Evolutionary conservation across 139 green algal species (phyloP).

Genomic region (Auxenochlorella protothecoides): DNA sequence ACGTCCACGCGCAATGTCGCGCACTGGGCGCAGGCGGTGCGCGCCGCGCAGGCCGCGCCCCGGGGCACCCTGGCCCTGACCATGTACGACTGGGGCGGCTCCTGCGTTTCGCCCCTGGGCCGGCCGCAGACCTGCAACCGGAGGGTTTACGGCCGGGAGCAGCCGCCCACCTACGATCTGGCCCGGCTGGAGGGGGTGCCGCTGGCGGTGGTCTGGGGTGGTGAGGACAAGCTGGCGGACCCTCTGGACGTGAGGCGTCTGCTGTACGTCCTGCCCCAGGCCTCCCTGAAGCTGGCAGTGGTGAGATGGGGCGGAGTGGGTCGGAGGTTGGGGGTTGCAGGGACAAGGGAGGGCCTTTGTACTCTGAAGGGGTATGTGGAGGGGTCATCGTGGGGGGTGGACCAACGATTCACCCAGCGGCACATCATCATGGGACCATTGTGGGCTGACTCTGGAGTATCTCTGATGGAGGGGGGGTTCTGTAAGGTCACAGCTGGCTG

Average conservation of each 20-base stretch:
- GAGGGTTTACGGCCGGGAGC: slow-evolving; percentile 28
- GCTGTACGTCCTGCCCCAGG: slow-evolving; percentile 14
- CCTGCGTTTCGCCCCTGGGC: slow-evolving; percentile 5
- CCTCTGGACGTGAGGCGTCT: slow-evolving; percentile 34
- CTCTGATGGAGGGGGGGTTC: neutral
- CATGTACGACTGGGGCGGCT: slow-evolving; percentile 17
- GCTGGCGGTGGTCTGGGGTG: slow-evolving; percentile 23
- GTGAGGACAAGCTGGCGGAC: slow-evolving; percentile 35
- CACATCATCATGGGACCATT: too few species aligned
- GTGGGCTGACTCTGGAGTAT: slow-evolving; percentile 3
- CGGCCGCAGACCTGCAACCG: slow-evolving; percentile 16
- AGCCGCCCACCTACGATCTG: slow-evolving; percentile 35
- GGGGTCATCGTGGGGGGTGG: too few species aligned
- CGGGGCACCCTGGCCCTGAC: neutral
- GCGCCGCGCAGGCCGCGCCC: neutral
- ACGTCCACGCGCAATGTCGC: slow-evolving; percentile 24
- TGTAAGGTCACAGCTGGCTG: neutral
- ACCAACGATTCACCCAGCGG: too few species aligned
- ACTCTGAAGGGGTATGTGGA: too few species aligned
- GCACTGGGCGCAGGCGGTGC: slow-evolving; percentile 23
- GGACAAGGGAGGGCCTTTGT: too few species aligned
- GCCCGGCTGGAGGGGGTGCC: slow-evolving; percentile 24
- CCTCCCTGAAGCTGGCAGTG: too few species aligned
- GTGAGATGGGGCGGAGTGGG: too few species aligned
- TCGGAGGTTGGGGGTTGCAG: too few species aligned